phyloP scores from a whole-genome alignment of 1,284 basidiomycete genomes.

The Neonothopanus nambi region DNA sequence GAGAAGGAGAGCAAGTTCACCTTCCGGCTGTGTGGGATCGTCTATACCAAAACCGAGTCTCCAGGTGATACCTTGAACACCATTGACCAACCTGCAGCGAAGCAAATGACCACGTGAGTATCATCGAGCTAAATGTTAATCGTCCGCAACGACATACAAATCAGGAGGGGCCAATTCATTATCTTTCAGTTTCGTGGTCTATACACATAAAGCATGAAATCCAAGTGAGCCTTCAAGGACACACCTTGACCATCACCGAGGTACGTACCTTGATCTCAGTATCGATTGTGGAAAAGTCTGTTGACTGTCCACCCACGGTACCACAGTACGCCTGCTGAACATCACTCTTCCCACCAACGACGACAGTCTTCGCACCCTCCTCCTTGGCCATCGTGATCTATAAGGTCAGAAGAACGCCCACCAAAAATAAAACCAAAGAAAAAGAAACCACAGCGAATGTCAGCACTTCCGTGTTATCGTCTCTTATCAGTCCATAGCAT shows the following conservation, averaged over 20 bases:
- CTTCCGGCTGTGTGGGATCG: constrained; percentile 19
- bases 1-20: constrained; percentile 11
- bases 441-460: not conserved
- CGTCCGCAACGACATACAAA: constrained; percentile 13
- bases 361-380: constrained; percentile 56
- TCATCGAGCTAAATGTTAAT: constrained; percentile 2
- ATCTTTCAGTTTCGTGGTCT: constrained; percentile 52
- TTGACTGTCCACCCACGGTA: constrained; percentile 61
- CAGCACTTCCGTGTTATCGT: too few relatives aligned
- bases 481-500: not conserved
- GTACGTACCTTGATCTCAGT: constrained; percentile 53
- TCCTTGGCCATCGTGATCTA: constrained; percentile 62
- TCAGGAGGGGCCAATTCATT: constrained; percentile 15
- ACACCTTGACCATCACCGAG: not conserved
- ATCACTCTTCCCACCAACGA: constrained; percentile 52
- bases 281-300: constrained; percentile 54
- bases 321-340: constrained; percentile 54
- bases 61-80: constrained; percentile 25
- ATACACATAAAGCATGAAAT: not conserved
- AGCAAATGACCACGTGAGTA: constrained; percentile 1
- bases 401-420: not conserved
- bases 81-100: constrained; percentile 21
- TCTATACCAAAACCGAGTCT: constrained; percentile 20
- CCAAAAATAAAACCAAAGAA: too few relatives aligned
- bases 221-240: not conserved